Evolutionary conservation across 2,329 filamentous ascomycete genomes (phyloP).

Genomic region (Alternaria viburni): DNA sequence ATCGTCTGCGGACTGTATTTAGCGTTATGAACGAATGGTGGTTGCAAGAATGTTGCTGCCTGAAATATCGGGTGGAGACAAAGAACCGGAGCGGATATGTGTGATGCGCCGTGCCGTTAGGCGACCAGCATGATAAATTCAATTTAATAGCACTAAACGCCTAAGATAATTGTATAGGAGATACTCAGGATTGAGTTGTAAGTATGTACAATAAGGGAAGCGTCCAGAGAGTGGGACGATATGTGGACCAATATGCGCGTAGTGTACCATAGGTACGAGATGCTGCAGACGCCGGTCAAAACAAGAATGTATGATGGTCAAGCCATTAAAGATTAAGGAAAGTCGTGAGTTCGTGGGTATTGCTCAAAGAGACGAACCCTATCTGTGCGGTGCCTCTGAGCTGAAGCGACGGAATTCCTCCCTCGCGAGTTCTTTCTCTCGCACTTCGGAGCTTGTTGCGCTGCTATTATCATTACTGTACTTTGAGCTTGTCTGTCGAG

Average conservation of each 20-base stretch:
- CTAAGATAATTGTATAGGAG: not conserved
- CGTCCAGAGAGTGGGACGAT: not conserved
- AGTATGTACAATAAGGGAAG: not conserved
- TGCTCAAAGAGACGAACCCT: not conserved
- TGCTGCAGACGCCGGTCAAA: not conserved
- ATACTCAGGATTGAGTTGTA: not conserved
- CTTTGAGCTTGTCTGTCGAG: not conserved
- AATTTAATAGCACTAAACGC: not conserved
- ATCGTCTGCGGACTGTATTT: not conserved
- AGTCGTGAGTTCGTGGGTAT: not conserved
- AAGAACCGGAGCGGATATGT: constrained; percentile 8
- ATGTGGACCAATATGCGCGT: not conserved
- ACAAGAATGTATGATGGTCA: not conserved
- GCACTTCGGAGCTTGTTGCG: constrained; percentile 17
- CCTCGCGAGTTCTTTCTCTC: constrained; percentile 17
- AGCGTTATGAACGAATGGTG: not conserved
- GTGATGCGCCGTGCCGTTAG: not conserved
- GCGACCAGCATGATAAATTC: not conserved
- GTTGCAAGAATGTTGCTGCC: constrained; percentile 5
- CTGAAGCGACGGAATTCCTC: constrained; percentile 29
- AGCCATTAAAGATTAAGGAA: not conserved
- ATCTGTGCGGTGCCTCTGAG: constrained; percentile 20
- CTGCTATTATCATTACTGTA: constrained; percentile 11
- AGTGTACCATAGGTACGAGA: not conserved
- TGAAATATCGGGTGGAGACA: not conserved